Evolutionary conservation across 495 filamentous ascomycete species (phyloP).

Genomic region (Podospora sp.): DNA sequence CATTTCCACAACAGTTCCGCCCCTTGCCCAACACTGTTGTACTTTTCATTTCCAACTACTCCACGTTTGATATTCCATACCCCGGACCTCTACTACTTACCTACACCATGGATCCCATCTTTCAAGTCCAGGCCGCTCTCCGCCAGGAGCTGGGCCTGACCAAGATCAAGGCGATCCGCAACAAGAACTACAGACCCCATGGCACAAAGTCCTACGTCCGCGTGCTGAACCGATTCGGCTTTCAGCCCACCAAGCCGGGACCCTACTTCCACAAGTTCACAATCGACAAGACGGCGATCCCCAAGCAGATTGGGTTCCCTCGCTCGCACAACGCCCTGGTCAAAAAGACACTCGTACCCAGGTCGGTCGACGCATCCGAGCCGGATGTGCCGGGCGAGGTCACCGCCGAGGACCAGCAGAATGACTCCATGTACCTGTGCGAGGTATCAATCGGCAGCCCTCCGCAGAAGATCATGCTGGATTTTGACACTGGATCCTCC

Average conservation of each 20-base stretch:
- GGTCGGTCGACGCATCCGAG: constrained; percentile 13
- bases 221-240: constrained; percentile 68
- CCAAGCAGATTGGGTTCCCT: constrained; percentile 44
- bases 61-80: neutral
- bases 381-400: constrained; percentile 54
- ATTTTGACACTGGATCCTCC: constrained; percentile 78
- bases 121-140: constrained; percentile 37
- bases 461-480: constrained; percentile 63
- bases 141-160: constrained; percentile 44
- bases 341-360: constrained; percentile 41
- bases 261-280: constrained; percentile 58
- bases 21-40: constrained; percentile 1
- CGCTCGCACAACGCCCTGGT: constrained; percentile 50
- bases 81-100: constrained; percentile 7
- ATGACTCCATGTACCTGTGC: constrained; percentile 71
- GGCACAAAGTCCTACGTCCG: constrained; percentile 75
- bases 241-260: constrained; percentile 69
- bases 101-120: constrained; percentile 38
- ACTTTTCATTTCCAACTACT: neutral
- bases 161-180: constrained; percentile 55
- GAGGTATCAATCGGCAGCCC: constrained; percentile 69
- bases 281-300: constrained; percentile 1
- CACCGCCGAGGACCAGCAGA: constrained; percentile 71
- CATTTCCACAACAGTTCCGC: neutral
- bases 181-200: constrained; percentile 64